These are phyloP conservation scores for Uncinocarpus reesii DNA, from an alignment of 2,329 filamentous ascomycete genomes.

Conservation along the genomic window DNA sequence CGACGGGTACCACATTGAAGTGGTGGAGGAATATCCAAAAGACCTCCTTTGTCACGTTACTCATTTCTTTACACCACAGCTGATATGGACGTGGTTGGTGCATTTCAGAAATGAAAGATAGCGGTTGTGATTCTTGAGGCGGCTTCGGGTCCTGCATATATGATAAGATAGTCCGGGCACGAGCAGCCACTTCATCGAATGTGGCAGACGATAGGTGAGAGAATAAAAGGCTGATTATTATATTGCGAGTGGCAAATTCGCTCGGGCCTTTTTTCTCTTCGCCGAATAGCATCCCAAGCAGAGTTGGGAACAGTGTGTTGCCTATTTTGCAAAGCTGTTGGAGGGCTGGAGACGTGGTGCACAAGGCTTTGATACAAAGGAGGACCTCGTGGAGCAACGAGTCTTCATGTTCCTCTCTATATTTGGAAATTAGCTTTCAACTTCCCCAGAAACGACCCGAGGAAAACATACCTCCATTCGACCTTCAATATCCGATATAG, in stretches of 20 bases:
- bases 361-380: constrained; percentile 85
- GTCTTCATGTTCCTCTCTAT: constrained; percentile 89
- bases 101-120: constrained; percentile 85
- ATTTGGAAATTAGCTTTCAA: constrained; percentile 6
- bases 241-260: constrained; percentile 86
- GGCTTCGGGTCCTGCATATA: constrained; percentile 73
- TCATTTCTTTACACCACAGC: constrained; percentile 86
- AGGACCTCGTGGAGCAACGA: constrained; percentile 82
- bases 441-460: background rate
- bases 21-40: constrained; percentile 99
- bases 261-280: constrained; percentile 97
- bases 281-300: constrained; percentile 84
- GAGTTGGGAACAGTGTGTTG: constrained; percentile 67
- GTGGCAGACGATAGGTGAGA: constrained; percentile 68
- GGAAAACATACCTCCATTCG: constrained; percentile 69
- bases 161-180: constrained; percentile 62
- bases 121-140: constrained; percentile 62
- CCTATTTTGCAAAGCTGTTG: constrained; percentile 73
- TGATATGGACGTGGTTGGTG: constrained; percentile 77
- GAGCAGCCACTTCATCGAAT: constrained; percentile 51
- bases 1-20: constrained; percentile 65
- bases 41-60: constrained; percentile 90
- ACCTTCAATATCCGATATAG: constrained; percentile 88
- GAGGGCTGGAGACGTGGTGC: constrained; percentile 78
- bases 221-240: constrained; percentile 81